Percentiles rank a stretch among this genome's conserved stretches.
Conservation (phyloP, 75 land plant species). For the Pinus albicaulis region DNA sequence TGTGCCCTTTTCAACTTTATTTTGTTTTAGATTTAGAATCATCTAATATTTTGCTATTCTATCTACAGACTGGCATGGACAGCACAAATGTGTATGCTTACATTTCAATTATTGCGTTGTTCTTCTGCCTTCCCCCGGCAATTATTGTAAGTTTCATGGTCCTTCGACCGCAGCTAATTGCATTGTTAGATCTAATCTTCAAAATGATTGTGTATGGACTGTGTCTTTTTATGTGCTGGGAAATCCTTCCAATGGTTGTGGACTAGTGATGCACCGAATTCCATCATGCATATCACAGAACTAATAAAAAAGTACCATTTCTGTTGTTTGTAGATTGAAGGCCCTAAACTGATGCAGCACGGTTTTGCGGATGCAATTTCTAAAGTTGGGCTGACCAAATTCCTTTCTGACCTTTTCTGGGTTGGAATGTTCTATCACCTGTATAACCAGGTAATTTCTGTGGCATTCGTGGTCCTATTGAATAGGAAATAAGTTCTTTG, state of each 20-base stretch:
- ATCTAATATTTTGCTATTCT: not conserved
- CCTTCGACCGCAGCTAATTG: slow-evolving; percentile 9
- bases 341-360: slow-evolving; percentile 31
- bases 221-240: not conserved
- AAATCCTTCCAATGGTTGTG: not conserved
- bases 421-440: slow-evolving; percentile 63
- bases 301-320: not conserved
- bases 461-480: not conserved
- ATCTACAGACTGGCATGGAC: slow-evolving; percentile 88
- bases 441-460: slow-evolving; percentile 37
- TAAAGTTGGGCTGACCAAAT: slow-evolving; percentile 40
- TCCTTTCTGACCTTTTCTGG: slow-evolving; percentile 50
- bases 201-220: not conserved
- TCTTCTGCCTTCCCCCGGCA: slow-evolving; percentile 92
- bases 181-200: not conserved
- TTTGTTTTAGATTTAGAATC: not conserved
- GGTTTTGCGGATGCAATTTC: slow-evolving; percentile 40
- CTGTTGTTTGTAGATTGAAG: slow-evolving; percentile 45
- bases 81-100: slow-evolving; percentile 97
- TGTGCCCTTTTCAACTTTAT: slow-evolving; percentile 1
- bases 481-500: too few relatives aligned
- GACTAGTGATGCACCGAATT: not conserved
- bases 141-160: slow-evolving; percentile 59
- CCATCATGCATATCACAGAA: not conserved
- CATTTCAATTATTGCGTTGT: slow-evolving; percentile 83